A percentile compares a stretch with the other conserved stretches of the same genome.
These are phyloP conservation scores for Candida xiaguanensis DNA, from an alignment of 805 yeast genomes.

Conservation along the genomic window DNA sequence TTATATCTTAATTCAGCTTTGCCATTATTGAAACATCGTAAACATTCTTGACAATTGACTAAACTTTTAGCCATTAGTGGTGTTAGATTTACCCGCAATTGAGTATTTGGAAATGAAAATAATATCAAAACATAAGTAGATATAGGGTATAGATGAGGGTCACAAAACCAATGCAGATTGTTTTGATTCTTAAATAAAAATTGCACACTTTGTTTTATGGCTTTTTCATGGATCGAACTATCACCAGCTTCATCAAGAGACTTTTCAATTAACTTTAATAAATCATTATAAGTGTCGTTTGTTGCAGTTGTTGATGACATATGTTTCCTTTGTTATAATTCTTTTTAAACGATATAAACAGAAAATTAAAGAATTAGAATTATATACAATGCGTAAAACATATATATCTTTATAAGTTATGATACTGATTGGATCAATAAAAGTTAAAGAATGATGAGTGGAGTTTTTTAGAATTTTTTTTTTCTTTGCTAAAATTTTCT, in stretches of 20 bases:
- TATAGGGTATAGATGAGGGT: slow-evolving; percentile 43
- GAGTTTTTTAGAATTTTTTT: too few relatives aligned
- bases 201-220: slow-evolving; percentile 20
- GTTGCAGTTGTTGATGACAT: slow-evolving; percentile 1
- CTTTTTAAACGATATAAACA: background rate
- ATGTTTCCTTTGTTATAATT: background rate
- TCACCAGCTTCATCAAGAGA: slow-evolving; percentile 26
- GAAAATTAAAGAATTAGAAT: background rate
- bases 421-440: background rate
- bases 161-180: slow-evolving; percentile 55
- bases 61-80: slow-evolving; percentile 37
- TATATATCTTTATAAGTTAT: background rate
- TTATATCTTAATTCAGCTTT: slow-evolving; percentile 49
- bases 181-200: slow-evolving; percentile 17
- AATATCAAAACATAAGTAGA: slow-evolving; percentile 54
- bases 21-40: slow-evolving; percentile 49
- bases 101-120: slow-evolving; percentile 54
- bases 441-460: background rate
- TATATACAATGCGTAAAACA: background rate
- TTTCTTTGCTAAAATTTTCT: background rate
- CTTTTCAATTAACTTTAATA: slow-evolving; percentile 20
- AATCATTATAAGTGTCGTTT: slow-evolving; percentile 17
- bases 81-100: slow-evolving; percentile 43
- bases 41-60: slow-evolving; percentile 51
- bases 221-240: slow-evolving; percentile 23